These are phyloP conservation scores for Hansfordia pulvinata DNA, from an alignment of 2,329 filamentous ascomycete genomes.

Conservation along the genomic window DNA sequence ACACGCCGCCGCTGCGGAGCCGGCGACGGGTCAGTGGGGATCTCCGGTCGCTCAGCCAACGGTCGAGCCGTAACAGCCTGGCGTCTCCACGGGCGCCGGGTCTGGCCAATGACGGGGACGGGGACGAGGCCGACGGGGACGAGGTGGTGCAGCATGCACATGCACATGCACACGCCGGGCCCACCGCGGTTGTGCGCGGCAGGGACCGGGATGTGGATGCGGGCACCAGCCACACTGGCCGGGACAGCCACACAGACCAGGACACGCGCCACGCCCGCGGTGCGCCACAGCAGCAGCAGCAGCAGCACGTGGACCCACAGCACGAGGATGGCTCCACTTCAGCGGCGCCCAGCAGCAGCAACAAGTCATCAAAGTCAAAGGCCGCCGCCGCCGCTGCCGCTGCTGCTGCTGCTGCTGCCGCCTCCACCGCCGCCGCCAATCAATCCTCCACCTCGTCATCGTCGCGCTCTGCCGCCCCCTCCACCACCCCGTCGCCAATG, in stretches of 20 bases:
- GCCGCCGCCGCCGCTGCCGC: conserved; percentile 7
- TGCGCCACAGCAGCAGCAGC: not conserved
- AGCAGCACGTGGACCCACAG: not conserved
- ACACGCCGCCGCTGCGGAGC: conserved; percentile 55
- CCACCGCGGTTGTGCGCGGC: too few relatives aligned
- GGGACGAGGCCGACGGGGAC: too few relatives aligned
- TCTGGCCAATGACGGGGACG: too few relatives aligned
- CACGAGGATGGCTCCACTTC: not conserved
- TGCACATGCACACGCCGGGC: too few relatives aligned
- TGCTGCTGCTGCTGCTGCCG: conserved; percentile 13
- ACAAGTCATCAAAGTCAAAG: conserved; percentile 5
- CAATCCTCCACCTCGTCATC: conserved; percentile 6
- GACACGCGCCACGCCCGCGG: too few relatives aligned
- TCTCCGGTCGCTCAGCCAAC: conserved; percentile 53
- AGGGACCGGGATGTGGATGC: not conserved
- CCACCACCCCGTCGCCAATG: conserved; percentile 64
- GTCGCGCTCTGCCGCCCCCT: conserved; percentile 12
- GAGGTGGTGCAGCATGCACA: too few relatives aligned
- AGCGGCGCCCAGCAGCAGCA: too few relatives aligned
- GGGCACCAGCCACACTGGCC: not conserved
- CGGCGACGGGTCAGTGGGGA: conserved; percentile 61
- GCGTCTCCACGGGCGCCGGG: too few relatives aligned
- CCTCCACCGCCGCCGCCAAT: conserved; percentile 5
- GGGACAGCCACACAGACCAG: not conserved
- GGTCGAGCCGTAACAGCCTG: conserved; percentile 8